Evolutionary conservation across 2,329 filamentous ascomycete genomes (phyloP), one percentile per base, ranked within the genome.

Genomic region (Xylariaceae sp.): DNA sequence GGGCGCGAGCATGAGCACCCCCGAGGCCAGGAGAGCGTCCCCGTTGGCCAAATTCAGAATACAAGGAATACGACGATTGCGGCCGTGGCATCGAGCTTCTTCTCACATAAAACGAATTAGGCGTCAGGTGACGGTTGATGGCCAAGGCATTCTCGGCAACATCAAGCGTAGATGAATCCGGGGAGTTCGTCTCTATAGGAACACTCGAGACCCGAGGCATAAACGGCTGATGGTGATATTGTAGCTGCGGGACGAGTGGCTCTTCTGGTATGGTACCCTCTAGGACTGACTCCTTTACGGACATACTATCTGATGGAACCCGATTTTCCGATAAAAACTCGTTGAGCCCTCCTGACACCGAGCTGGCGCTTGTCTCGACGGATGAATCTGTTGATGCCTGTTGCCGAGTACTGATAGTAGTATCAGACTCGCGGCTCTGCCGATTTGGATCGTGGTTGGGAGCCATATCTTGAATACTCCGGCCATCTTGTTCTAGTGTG

Each of bases 1-100:
- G 76, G 4, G 76, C 74, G 33, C 82, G 80, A 62, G 76, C 72
- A 52, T 81, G 75, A 11, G 75, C 21, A 2, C 51, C 61, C 2
- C 60, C 65, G n/a, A 80, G 73, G 16, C 73, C 78, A 2, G 84
- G 83, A 12, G 85, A 87, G 29, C 88, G 85, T 29, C 88, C 87
- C 49, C 87, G 84, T 29, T 77, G 75, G 24, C 82, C 83, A 60
- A 86, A 76, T 44, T 96, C 92, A 14, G 90, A 92, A 44, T 84
- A 83, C 12, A 84, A 80, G 2, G 91, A 95, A 73, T 92, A 93
- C 4, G 88, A 80, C 11, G 93, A 96, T 21, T 82, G 82, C 4
- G 92, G 92, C 48, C 93, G 83, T 36, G 83, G 82, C 61, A 89
- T 71, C 12, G 84, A 85, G 57, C 78, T 85, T 67, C 85, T 77